Evolutionary conservation across 2,329 filamentous ascomycete genomes (phyloP).

Genomic region (Alternaria arborescens): DNA sequence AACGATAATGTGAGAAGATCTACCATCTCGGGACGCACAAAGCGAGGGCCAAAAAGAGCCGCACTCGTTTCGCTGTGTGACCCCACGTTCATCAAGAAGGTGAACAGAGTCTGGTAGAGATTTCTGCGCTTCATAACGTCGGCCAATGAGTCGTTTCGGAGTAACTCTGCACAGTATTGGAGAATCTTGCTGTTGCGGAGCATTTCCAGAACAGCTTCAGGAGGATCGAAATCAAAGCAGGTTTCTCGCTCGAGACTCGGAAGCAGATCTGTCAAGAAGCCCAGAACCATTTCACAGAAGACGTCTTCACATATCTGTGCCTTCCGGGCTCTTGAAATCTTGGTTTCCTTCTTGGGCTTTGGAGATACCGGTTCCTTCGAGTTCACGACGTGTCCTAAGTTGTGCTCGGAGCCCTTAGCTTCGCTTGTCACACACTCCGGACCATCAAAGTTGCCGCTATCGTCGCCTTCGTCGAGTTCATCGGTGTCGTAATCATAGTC

Average conservation of each 20-base stretch:
- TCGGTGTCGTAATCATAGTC: not conserved
- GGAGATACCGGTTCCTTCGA: not conserved
- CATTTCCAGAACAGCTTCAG: constrained; percentile 42
- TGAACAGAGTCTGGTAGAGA: constrained; percentile 53
- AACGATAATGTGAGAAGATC: constrained; percentile 52
- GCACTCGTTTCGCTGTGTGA: constrained; percentile 34
- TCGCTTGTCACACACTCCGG: not conserved
- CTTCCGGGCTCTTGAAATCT: constrained; percentile 18
- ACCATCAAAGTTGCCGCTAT: not conserved
- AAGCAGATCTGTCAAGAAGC: constrained; percentile 36
- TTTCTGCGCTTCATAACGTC: constrained; percentile 44
- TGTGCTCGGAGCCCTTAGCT: not conserved
- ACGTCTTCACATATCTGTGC: constrained; percentile 21
- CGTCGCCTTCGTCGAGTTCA: not conserved
- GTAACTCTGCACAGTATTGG: constrained; percentile 49
- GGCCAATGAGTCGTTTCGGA: constrained; percentile 54
- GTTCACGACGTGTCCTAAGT: not conserved
- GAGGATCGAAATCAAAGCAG: constrained; percentile 43
- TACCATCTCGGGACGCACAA: constrained; percentile 43
- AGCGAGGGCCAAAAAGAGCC: constrained; percentile 48
- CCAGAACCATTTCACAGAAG: constrained; percentile 22
- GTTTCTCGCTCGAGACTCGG: constrained; percentile 28
- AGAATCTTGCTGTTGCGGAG: constrained; percentile 50
- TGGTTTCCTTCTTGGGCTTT: not conserved
- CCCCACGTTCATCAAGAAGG: constrained; percentile 51